Base-by-base conservation (phyloP, 2,329 filamentous ascomycete species). In the Colletotrichum sp. region DNA sequence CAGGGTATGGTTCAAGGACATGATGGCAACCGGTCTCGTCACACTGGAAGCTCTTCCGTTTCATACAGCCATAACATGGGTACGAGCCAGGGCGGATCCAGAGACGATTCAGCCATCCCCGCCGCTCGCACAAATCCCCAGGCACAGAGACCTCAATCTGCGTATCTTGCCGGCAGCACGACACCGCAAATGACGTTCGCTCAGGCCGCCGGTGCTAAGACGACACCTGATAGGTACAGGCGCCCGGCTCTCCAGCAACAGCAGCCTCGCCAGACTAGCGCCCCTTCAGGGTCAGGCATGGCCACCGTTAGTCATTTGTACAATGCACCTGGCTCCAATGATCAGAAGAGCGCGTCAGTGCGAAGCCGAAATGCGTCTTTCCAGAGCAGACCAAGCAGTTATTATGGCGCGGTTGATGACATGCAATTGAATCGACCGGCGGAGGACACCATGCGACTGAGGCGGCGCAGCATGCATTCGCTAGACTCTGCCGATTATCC, bases 141-240 rank as follows among this genome's bases (percentile, higher is more conserved):
- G 16, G 80, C 83, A 39, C 81, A 84, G 73, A 86, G 85, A 71
- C 87, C 87, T 18, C 89, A 88, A 78, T 85, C 88, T 15, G 81
- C 86, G 7, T 85, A 86, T 34, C 68, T 87, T 28, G 84, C 86
- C 57, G 81, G 80, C 59, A 81, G 85, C 5, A 79, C 86, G 57
- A 73, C 70, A 15, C 85, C 83, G 26, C 88, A 88, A 79, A 89
- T 91, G 65, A 90, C 85, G 78, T 92, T 83, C 85, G 89, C 79
- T 81, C 93, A 86, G 84, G 89, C 93, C 57, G 88, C 89, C 6
- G 88, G 91, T 26, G 85, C 88, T 62, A 96, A 95, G 81, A 88
- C 93, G 26, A 92, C 94, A 2, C 95, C 95, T 2, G 96, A 98
- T 83, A 92, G 96, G 75, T 98, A 98, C 83, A 91, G 96, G 80